Percentiles rank a stretch among this genome's conserved stretches.
Evolutionary conservation across 257 asterid species (phyloP).

Genomic region (Solanum bulbocastanum): DNA sequence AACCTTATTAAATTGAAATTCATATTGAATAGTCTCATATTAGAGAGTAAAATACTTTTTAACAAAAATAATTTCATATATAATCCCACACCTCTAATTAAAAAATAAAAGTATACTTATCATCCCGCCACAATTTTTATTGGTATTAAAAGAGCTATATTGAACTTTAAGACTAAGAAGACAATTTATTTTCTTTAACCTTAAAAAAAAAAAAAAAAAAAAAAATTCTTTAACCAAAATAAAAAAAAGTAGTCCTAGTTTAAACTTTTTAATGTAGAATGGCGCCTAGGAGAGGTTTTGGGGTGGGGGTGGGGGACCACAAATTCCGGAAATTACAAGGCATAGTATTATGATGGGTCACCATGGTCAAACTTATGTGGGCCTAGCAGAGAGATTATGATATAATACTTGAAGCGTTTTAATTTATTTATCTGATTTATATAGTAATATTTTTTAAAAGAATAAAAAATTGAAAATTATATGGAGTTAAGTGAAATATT

Average conservation of each 20-base stretch:
- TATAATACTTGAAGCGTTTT: neutral
- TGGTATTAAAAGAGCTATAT: neutral
- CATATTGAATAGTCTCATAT: neutral
- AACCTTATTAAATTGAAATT: too few species aligned
- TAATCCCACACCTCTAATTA: neutral
- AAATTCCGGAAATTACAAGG: neutral
- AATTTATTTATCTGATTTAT: neutral
- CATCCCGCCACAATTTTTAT: too few species aligned
- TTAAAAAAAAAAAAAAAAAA: neutral
- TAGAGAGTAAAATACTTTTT: too few species aligned
- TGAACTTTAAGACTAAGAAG: neutral
- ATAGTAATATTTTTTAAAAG: neutral
- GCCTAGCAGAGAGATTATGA: slow-evolving; percentile 1
- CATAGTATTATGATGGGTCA: neutral
- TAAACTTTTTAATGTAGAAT: neutral
- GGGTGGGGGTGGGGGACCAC: neutral
- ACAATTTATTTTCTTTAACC: neutral
- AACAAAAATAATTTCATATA: neutral
- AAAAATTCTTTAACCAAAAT: neutral
- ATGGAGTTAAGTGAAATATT: too few species aligned
- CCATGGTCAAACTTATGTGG: slow-evolving; percentile 7
- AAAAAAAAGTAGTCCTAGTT: neutral
- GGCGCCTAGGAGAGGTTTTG: neutral
- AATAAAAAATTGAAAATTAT: neutral
- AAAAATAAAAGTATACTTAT: neutral